phyloP scores from a whole-genome alignment of 2,329 filamentous ascomycete genomes.

The Epichloe baconii region DNA sequence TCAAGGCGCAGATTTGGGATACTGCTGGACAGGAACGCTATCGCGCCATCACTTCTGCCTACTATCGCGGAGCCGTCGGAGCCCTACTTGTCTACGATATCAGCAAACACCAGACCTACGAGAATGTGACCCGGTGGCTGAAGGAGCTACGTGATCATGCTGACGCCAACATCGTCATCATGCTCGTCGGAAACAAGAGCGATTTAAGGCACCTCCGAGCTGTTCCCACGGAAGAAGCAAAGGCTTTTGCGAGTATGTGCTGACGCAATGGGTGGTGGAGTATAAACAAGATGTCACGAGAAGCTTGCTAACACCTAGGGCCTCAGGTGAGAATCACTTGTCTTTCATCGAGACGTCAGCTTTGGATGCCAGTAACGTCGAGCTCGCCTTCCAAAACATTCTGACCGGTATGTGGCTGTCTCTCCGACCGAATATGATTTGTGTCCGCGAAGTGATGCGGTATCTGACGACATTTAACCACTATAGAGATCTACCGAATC shows the following conservation, averaged over 20 bases:
- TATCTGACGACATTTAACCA: slow-evolving; percentile 3
- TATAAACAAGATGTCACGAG: no score
- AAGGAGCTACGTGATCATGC: slow-evolving; percentile 97
- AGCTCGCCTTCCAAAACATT: slow-evolving; percentile 99
- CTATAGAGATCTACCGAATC: slow-evolving; percentile 93
- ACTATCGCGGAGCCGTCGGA: slow-evolving; percentile 95
- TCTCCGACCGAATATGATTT: neutral
- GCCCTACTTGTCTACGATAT: slow-evolving; percentile 98
- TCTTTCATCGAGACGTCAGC: slow-evolving; percentile 99
- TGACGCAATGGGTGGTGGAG: neutral
- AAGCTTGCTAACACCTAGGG: slow-evolving; percentile 3
- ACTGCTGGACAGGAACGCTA: slow-evolving; percentile 98
- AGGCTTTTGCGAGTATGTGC: slow-evolving; percentile 81
- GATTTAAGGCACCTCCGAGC: slow-evolving; percentile 98
- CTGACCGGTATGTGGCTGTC: slow-evolving; percentile 61
- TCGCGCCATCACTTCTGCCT: slow-evolving; percentile 96
- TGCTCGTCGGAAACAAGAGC: slow-evolving; percentile 99
- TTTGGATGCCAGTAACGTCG: slow-evolving; percentile 96
- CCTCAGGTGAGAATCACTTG: slow-evolving; percentile 82
- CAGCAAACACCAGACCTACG: slow-evolving; percentile 98
- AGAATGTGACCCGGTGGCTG: slow-evolving; percentile 97
- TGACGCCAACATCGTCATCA: slow-evolving; percentile 98
- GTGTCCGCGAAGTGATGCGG: neutral
- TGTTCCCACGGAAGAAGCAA: slow-evolving; percentile 94
- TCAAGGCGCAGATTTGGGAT: slow-evolving; percentile 99